Base-by-base conservation (phyloP, 2,329 filamentous ascomycete species). In the Harringtonia aguacate region DNA sequence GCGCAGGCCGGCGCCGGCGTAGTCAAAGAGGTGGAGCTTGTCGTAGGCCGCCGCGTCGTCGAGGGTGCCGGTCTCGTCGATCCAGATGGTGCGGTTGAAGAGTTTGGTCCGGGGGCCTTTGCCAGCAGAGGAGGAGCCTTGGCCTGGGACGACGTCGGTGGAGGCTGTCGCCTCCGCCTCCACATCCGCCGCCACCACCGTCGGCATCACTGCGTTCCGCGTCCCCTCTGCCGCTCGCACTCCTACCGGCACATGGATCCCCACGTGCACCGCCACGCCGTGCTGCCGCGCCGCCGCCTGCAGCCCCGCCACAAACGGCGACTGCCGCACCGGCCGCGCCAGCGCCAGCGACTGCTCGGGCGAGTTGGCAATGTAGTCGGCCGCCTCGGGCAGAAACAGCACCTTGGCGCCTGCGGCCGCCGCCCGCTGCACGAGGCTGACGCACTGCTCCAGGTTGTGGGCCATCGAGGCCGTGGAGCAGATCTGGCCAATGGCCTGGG, bases 1-100 rank as follows among this genome's bases (percentile, higher is more conserved):
- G 46, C 61, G 64, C 18, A 75, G 66, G 10, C 56, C 52, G 14
- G 66, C 70, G 12, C 56, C 53, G 8, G 67, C 70, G 52, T 75
- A 75, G 62, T 95, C 87, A 63, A 97, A 95, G 14, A 95, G 72
- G 60, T 95, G 89, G 28, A 95, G 66, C 61, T 97, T 97, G 61
- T 94, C 84, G 64, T 95, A 95, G 7, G 61, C 50, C 3, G 66
- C 56, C 36, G 62, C 54, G 12, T 41, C 44, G 17, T 43, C 43
- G 29, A 77, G 59, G 33, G 50, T 43, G 17, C 73, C 73, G 22
- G 60, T 53, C 6, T 64, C 53, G 31, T 61, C 54, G 50, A 77
- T 75, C 61, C 69, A 75, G 49, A 78, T 56, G 37, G 69, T 67
- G 36, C 71, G 66, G 64, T 77, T 77, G 53, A 69, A 63, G 36